Base-by-base conservation (phyloP, 345 rosid species). In the Microcos paniculata region DNA sequence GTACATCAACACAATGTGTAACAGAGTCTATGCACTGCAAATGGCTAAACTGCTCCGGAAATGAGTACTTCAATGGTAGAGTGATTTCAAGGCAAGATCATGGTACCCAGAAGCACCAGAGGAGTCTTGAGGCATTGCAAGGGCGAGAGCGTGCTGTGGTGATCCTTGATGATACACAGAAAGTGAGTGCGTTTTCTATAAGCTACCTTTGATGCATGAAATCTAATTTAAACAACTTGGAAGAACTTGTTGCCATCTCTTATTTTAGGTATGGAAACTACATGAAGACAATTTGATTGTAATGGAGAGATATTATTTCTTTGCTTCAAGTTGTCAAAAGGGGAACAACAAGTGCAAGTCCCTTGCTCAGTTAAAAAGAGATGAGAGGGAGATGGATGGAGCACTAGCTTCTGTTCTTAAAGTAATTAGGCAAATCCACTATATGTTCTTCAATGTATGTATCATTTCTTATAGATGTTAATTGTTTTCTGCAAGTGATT, bases 1-100 rank as follows among this genome's bases (percentile, higher is more conserved):
- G 96, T 92, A 96, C 75, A 90, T 93, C 65, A 90, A 92, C 79
- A 92, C 97, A 8, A 92, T 96, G 99, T 97, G 99, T 57, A 96
- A 92, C 57, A 82, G 93, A 81, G 82, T 85, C 13, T 96, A 96
- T 61, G 96, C 96, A 1, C 71, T 72, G 76, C 91, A 92, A 82
- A 96, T 96, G 99, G 98, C 98, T 5, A 92, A 91, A 76, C 83
- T 96, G 48, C 90, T 96, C 67, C 99, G 96, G 4, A 78, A 55
- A 79, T 76, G 82, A 70, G 92, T 96, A 89, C 76, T 96, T 93
- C 76, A 79, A 65, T 35, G 80, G 77, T 35, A 85, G 88, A 75
- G 90, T 93, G 16, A 96, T 93, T 78, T 96, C 99, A 69, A 88
- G 99, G 51, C 94, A 93, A 69, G 99, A 93, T 35, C 6, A 35